These are phyloP conservation scores for Phytophthora melonis DNA, from an alignment of 352 stramenopile genomes.

Conservation along the genomic window DNA sequence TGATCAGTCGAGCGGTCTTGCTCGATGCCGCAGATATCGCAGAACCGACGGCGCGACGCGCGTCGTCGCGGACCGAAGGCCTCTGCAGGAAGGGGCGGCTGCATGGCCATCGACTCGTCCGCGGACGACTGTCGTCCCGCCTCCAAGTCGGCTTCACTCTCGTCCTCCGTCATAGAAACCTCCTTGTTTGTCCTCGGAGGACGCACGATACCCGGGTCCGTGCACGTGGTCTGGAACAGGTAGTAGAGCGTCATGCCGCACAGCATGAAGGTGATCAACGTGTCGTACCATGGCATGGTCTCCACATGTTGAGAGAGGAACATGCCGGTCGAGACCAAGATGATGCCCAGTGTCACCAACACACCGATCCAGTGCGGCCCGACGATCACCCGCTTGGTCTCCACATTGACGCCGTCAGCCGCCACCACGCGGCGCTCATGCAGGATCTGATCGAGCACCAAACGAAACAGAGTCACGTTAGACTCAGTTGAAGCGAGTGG, in stretches of 20 bases:
- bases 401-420: conserved; percentile 32
- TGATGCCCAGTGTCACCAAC: conserved; percentile 68
- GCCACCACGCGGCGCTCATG: conserved; percentile 46
- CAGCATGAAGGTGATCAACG: conserved; percentile 63
- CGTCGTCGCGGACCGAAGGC: conserved; percentile 16
- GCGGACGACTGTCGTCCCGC: conserved; percentile 8
- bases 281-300: conserved; percentile 63
- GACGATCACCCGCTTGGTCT: conserved; percentile 59
- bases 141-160: conserved; percentile 38
- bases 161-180: conserved; percentile 22
- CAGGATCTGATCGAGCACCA: conserved; percentile 48
- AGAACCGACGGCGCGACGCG: conserved; percentile 49
- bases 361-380: conserved; percentile 87
- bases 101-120: conserved; percentile 13
- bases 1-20: conserved; percentile 81
- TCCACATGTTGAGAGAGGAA: conserved; percentile 72
- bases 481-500: not conserved
- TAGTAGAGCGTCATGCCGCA: conserved; percentile 72
- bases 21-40: conserved; percentile 74
- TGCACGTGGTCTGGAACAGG: conserved; percentile 77
- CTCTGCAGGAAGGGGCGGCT: conserved; percentile 2
- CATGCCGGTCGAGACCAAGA: conserved; percentile 64
- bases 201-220: conserved; percentile 75
- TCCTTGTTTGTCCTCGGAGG: conserved; percentile 16
- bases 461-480: conserved; percentile 10